Base-by-base conservation (phyloP, 257 asterid species). In the Ilex aquifolium region DNA sequence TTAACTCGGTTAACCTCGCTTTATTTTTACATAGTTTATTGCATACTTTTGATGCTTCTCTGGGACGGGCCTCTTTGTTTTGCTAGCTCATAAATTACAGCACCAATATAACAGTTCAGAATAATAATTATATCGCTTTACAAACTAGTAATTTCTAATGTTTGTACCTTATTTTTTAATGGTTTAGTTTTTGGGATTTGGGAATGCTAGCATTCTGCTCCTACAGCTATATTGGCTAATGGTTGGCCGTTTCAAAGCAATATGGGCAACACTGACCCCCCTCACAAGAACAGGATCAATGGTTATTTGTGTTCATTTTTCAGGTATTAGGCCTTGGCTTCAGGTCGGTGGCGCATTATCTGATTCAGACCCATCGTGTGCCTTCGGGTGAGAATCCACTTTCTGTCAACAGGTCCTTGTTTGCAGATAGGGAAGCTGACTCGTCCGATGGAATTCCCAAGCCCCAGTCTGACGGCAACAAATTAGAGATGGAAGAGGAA, bases 291-390 rank as follows among this genome's bases (percentile, higher is more conserved):
- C 11, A 57, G 42, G 14, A 62, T 31, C 57, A 29, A 12, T 53
- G n/a, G 9, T 10, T 30, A 15, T 14, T 51, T 58, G 39, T 44
- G 31, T 51, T 21, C 44, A 7, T 59, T 49, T 44, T 59, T 42
- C 77, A 87, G 95, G 95, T 76, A 39, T 13, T 6, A 53, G 55
- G 31, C 12, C 83, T 75, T 58, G 92, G 95, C 62, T 84, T 66
- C 83, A 87, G 78, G 74, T 87, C 95, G 16, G 95, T 84, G 69
- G 92, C 95, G 13, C 95, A 87, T 79, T 87, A 82, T 71, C 95
- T 87, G 64, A 77, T 87, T 29, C 62, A 62, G 36, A 80, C 82
- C 61, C 69, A 68, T 11, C 69, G 63, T 7, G 60, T 55, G 44
- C 72, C 14, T 31, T 66, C 31, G 44, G 64, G 66, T 62, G 77